Percentiles rank a stretch among this genome's conserved stretches.
Evolutionary conservation across 1,284 basidiomycete species (phyloP).

Genomic region (Laetiporus sulphureus): DNA sequence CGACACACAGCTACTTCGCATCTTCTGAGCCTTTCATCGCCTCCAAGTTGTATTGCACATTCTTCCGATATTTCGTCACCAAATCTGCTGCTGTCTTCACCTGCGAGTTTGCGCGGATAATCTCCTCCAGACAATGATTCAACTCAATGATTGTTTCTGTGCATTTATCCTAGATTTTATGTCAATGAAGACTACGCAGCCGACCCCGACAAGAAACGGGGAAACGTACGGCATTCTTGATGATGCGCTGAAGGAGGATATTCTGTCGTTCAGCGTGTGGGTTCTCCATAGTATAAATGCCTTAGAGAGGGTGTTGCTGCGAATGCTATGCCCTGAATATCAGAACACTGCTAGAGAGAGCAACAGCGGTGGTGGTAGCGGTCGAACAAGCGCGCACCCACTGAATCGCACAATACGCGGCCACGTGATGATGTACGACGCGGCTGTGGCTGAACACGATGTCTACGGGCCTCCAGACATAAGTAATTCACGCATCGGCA

Average conservation of each 20-base stretch:
- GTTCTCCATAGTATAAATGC: slow-evolving; percentile 88
- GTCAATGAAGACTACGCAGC: not conserved
- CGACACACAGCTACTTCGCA: too few relatives aligned
- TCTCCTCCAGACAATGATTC: slow-evolving; percentile 74
- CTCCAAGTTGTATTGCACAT: slow-evolving; percentile 80
- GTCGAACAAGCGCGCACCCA: too few relatives aligned
- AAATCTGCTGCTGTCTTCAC: slow-evolving; percentile 73
- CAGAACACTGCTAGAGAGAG: too few relatives aligned
- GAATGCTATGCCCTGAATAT: too few relatives aligned
- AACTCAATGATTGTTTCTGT: slow-evolving; percentile 75
- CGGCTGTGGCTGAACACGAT: too few relatives aligned
- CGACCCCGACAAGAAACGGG: not conserved
- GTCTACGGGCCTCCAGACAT: too few relatives aligned
- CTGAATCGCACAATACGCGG: too few relatives aligned
- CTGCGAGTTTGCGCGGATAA: slow-evolving; percentile 59
- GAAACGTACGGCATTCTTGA: slow-evolving; percentile 76
- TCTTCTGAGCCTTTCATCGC: slow-evolving; percentile 33
- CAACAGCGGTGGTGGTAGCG: too few relatives aligned
- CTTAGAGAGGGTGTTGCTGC: too few relatives aligned
- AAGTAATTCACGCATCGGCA: too few relatives aligned
- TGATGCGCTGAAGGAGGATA: slow-evolving; percentile 80
- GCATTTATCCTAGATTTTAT: slow-evolving; percentile 58
- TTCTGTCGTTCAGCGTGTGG: slow-evolving; percentile 89
- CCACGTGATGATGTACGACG: too few relatives aligned
- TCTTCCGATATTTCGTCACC: slow-evolving; percentile 74